These are phyloP conservation scores for Aspergillus transmontanensis DNA, from an alignment of 2,329 filamentous ascomycete species.

Conservation along the genomic window DNA sequence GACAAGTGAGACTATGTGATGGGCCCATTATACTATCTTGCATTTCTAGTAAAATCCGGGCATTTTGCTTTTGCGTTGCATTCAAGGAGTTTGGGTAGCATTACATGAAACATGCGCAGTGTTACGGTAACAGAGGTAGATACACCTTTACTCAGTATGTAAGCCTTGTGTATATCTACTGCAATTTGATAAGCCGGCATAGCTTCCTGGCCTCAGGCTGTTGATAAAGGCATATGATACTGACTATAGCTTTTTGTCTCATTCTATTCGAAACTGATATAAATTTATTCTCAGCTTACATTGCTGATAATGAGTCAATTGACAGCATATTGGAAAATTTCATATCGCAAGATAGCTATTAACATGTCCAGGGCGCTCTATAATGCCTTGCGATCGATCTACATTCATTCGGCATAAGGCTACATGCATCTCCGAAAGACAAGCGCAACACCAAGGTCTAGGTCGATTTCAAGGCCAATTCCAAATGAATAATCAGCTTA, in stretches of 20 bases:
- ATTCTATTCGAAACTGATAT: background rate
- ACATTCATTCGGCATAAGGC: background rate
- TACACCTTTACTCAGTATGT: no score
- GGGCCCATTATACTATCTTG: background rate
- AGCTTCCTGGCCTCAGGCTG: background rate
- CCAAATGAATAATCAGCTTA: background rate
- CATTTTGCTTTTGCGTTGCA: background rate
- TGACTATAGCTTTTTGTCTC: background rate
- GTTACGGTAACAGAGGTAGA: background rate
- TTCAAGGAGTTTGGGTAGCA: background rate
- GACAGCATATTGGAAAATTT: background rate
- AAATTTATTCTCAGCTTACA: background rate
- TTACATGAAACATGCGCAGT: background rate
- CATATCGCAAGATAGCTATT: background rate
- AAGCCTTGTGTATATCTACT: background rate
- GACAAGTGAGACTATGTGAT: constrained; percentile 51
- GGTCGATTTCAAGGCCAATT: background rate
- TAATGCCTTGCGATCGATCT: background rate
- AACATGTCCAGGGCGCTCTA: background rate
- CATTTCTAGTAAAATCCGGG: background rate
- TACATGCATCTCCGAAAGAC: background rate
- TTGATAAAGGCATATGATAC: background rate
- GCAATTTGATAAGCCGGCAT: background rate
- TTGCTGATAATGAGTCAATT: background rate
- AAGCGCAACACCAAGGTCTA: background rate